These are phyloP conservation scores for Aspergillus ostianus DNA, from an alignment of 495 filamentous ascomycete genomes.

Conservation along the genomic window DNA sequence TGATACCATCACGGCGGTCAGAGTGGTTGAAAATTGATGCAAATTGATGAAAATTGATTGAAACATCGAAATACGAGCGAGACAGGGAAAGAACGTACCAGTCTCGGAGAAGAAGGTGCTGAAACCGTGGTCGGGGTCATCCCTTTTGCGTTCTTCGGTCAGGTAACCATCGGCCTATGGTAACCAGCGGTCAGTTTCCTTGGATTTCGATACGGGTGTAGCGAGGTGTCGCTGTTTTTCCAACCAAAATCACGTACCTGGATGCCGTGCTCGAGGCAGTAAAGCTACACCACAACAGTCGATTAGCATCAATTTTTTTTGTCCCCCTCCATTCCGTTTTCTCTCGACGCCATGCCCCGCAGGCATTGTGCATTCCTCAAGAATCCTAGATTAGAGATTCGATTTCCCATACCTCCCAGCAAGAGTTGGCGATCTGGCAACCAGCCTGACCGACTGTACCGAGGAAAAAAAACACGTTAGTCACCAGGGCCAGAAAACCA, in stretches of 20 bases:
- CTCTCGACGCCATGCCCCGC: neutral
- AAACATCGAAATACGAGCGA: conserved; percentile 6
- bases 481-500: conserved; percentile 14
- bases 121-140: conserved; percentile 94
- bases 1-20: conserved; percentile 9
- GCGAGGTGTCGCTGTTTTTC: neutral
- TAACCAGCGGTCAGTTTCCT: neutral
- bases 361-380: neutral
- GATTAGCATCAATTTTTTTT: conserved; percentile 26
- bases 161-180: conserved; percentile 94
- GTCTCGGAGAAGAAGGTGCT: conserved; percentile 99
- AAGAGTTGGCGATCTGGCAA: conserved; percentile 99
- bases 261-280: conserved; percentile 99
- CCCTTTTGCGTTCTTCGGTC: conserved; percentile 97
- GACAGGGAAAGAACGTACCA: conserved; percentile 53
- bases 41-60: neutral
- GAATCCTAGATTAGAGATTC: neutral
- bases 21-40: neutral
- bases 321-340: neutral
- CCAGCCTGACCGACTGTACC: conserved; percentile 94
- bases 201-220: neutral
- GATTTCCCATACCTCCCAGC: conserved; percentile 82
- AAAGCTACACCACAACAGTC: conserved; percentile 62
- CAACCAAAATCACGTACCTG: conserved; percentile 63
- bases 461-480: conserved; percentile 22